Evolutionary conservation across 805 yeast genomes (phyloP), one percentile per base, ranked within the genome.

Genomic region (Metschnikowia kofuensis): DNA sequence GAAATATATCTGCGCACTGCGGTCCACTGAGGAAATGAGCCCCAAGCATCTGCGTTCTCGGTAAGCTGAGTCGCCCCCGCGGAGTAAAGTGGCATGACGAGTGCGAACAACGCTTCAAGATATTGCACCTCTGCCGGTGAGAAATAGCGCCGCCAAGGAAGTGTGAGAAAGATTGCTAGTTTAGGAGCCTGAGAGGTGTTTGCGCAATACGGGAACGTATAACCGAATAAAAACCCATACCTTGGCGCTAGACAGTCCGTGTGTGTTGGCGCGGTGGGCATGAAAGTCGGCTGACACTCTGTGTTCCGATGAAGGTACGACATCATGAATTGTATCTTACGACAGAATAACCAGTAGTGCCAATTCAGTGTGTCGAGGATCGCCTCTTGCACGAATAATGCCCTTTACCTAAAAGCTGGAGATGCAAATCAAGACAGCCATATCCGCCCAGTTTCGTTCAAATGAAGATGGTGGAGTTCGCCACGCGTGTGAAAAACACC

Each of bases 381-480:
- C 6, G n/a, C 15, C 28, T 11, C 28, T 9, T 16, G 28, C 4
- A 38, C 27, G 6, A 27, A n/a, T 11, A 7, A 4, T 7, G 45
- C 45, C 11, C 45, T 29, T 35, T 31, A 14, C 45, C 45, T 6
- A 42, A 21, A 16, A 42, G 39, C 14, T 42, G 45, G 9, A 34
- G 26, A 10, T 35, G 31, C 12, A 42, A 5, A 10, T 34, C 38
- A 21, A 42, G 31, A 16, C 30, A 27, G 16, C 45, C 45, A 27
- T 13, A 42, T 9, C 45, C 38, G 38, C 45, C 45, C 27, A n/a
- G 38, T 6, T 42, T 31, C 15, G 16, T n/a, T 9, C 21, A 30
- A 12, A 12, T 26, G 16, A 26, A 34, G 9, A 42, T 21, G 8
- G 30, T 35, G 13, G 32, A n/a, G 15, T 16, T 16, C 15, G 8